Evolutionary conservation across 495 filamentous ascomycete genomes (phyloP), one percentile per base, ranked within the genome.

Genomic region (Aspergillus funiculosus): DNA sequence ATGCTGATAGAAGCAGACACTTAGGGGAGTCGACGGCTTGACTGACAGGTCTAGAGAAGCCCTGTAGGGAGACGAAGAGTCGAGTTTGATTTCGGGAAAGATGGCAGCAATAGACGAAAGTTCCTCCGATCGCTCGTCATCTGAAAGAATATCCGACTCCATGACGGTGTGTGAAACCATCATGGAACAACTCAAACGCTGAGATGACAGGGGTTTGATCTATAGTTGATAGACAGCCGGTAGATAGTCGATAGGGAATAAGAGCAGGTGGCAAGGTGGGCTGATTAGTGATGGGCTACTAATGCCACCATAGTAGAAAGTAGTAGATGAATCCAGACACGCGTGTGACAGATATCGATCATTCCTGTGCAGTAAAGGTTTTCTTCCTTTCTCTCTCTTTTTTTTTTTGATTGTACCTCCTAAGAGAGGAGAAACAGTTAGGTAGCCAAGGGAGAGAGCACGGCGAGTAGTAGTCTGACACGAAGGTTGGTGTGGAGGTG

Each of bases 41-140:
- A 95, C 83, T 5, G 81, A 77, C 0, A 97, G 63, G 18, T 86
- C 81, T 42, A 97, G 72, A 5, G 73, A 75, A 2, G 86, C 80
- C 38, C 72, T 75, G 59, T 82, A 84, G 2, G 77, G 77, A 3
- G 50, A 52, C 3, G 74, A 56, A 3, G 76, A 66, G 41, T 80
- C 73, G 24, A 85, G 63, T 22, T 72, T 70, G 11, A 95, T 78
- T 62, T 98, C 92, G 14, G 91, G 91, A 51, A 79, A 98, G 51
- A 98, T 97, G 55, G 89, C 85, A 10, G 75, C 72, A 32, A 97
- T 80, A n/a, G 89, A 80, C 35, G 77, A 80, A 37, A 98, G 74
- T 65, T 98, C 92, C 11, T 82, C 72, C 13, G 81, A 73, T 43
- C 92, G 86, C 48, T 85, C 78, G 56, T 87, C 85, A 17, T 73